phyloP scores from a whole-genome alignment of 768 basidiomycete species.

The Russula brevipes region DNA sequence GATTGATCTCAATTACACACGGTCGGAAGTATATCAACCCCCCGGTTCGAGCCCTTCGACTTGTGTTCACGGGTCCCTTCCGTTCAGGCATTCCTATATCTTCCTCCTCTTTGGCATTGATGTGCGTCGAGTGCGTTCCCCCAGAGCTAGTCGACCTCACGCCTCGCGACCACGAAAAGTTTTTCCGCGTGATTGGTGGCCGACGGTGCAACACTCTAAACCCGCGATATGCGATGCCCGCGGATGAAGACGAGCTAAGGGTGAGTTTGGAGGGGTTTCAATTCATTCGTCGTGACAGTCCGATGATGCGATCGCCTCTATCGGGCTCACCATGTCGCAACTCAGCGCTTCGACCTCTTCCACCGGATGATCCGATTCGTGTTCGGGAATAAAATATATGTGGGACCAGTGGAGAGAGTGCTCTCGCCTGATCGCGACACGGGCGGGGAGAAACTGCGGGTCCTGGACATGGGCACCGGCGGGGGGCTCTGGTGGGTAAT shows the following conservation, averaged over 20 bases:
- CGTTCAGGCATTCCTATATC: background rate
- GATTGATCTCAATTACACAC: conserved; percentile 21
- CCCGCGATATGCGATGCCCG: conserved; percentile 55
- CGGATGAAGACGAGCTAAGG: conserved; percentile 56
- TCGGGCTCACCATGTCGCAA: conserved; percentile 27
- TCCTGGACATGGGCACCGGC: conserved; percentile 69
- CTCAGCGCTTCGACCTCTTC: conserved; percentile 51
- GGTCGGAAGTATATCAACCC: conserved; percentile 23
- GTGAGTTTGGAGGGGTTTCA: conserved; percentile 37
- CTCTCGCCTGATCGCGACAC: conserved; percentile 38
- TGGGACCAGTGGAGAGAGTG: conserved; percentile 57
- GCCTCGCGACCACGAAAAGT: conserved; percentile 42
- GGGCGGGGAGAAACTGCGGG: conserved; percentile 30
- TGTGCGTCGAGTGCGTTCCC: conserved; percentile 35
- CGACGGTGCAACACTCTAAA: conserved; percentile 54
- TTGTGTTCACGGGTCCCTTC: conserved; percentile 4
- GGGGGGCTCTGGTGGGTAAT: conserved; percentile 55
- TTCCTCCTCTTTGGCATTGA: conserved; percentile 25
- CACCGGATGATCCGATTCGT: conserved; percentile 67
- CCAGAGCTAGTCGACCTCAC: conserved; percentile 35
- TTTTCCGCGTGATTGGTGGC: conserved; percentile 50
- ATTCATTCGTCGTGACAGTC: background rate
- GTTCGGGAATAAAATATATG: conserved; percentile 56
- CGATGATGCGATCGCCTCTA: too few species aligned
- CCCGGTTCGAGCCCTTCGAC: background rate